Evolutionary conservation across 371 early-diverging fungal genomes (phyloP).

Genomic region (Mortierella sp.): DNA sequence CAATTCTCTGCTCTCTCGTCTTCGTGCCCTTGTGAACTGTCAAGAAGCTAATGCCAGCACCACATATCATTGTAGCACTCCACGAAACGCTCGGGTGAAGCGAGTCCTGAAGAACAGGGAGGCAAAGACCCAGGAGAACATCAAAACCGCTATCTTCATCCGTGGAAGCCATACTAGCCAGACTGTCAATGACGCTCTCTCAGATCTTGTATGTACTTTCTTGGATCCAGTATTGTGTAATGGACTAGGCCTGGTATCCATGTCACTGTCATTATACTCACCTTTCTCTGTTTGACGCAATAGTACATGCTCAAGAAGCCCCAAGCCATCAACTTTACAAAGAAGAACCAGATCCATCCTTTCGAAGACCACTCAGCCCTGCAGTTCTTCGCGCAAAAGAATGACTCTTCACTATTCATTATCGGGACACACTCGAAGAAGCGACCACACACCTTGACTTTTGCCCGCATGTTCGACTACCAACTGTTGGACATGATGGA

Average conservation of each 20-base stretch:
- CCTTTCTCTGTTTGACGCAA: background rate
- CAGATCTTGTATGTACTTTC: conserved; percentile 81
- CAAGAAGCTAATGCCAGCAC: background rate
- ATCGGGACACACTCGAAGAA: conserved; percentile 96
- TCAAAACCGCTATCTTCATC: conserved; percentile 90
- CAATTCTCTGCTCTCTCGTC: background rate
- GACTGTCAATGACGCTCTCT: conserved; percentile 83
- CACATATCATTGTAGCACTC: conserved; percentile 62
- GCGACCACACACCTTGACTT: conserved; percentile 92
- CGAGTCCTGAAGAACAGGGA: conserved; percentile 89
- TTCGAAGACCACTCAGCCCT: conserved; percentile 94
- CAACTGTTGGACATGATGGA: conserved; percentile 96
- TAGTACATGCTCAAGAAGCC: conserved; percentile 93
- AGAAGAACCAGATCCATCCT: conserved; percentile 95
- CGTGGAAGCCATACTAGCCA: conserved; percentile 90
- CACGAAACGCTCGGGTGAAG: conserved; percentile 87
- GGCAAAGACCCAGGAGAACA: conserved; percentile 91
- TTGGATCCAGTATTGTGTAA: too few relatives aligned
- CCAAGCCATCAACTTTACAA: conserved; percentile 86
- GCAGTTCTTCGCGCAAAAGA: conserved; percentile 94
- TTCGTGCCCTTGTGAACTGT: too few relatives aligned
- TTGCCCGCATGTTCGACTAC: conserved; percentile 92
- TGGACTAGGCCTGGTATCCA: too few relatives aligned
- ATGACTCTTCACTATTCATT: conserved; percentile 91
- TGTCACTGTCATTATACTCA: background rate